Evolutionary conservation across 441 rosid species (phyloP).

Genomic region (Populus trichocarpa): DNA sequence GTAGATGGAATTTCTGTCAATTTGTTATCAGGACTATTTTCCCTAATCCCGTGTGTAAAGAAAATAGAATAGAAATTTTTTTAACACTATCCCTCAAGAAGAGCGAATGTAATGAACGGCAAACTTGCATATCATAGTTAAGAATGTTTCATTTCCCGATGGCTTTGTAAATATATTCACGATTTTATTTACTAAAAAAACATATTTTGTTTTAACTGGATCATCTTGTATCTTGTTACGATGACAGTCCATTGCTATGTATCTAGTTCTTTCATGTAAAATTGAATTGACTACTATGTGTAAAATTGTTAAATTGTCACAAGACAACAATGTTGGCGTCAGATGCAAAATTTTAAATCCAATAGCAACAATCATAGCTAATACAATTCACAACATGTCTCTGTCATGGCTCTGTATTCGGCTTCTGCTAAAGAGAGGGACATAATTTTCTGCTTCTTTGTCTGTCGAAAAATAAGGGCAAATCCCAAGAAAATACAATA

Average conservation of each 20-base stretch:
- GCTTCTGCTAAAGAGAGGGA: neutral
- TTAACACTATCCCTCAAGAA: neutral
- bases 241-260: no score
- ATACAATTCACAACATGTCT: neutral
- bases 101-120: neutral
- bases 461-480: neutral
- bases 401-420: neutral
- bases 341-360: neutral
- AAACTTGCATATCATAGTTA: neutral
- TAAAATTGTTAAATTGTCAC: neutral
- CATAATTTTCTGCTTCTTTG: neutral
- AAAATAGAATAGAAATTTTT: no score
- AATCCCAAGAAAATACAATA: neutral
- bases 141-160: neutral
- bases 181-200: no score
- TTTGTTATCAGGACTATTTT: no score
- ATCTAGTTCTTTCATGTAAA: no score
- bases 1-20: no score
- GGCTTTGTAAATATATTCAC: neutral
- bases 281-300: no score
- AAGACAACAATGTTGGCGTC: neutral
- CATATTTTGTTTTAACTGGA: neutral
- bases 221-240: no score
- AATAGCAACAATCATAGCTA: neutral
- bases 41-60: no score